Conservation (phyloP, 345 rosid genomes). For the Excoecaria cochinchinensis region DNA sequence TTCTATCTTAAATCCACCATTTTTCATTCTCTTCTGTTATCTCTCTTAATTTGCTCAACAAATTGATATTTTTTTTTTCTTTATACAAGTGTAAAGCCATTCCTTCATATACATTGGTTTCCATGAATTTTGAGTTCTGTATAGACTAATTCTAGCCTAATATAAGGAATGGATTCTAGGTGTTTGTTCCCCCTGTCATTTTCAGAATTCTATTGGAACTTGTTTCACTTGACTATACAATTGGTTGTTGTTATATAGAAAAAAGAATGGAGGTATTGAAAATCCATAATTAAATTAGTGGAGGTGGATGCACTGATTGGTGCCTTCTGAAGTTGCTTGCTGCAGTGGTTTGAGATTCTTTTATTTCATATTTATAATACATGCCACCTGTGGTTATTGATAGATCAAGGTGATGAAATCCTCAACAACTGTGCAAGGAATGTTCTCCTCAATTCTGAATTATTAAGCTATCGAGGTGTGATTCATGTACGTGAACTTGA, state of each 20-base stretch:
- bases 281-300: background rate
- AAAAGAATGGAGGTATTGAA: background rate
- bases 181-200: background rate
- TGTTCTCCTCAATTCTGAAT: slow-evolving; percentile 45
- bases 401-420: slow-evolving; percentile 63
- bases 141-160: too few relatives aligned
- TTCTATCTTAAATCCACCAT: background rate
- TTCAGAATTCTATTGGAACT: background rate
- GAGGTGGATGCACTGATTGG: background rate
- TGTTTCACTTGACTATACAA: background rate
- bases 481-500: slow-evolving; percentile 72
- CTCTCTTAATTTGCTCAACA: too few relatives aligned
- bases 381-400: slow-evolving; percentile 6
- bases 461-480: slow-evolving; percentile 39
- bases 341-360: background rate
- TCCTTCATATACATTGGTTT: background rate
- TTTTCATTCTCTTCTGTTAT: background rate
- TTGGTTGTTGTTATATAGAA: background rate
- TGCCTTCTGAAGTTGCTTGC: background rate
- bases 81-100: background rate
- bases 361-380: background rate
- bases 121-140: background rate
- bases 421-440: slow-evolving; percentile 68
- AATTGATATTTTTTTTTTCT: background rate
- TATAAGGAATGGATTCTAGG: background rate